These are phyloP conservation scores for Auricularia heimuer DNA, from an alignment of 768 basidiomycete genomes.

Conservation along the genomic window DNA sequence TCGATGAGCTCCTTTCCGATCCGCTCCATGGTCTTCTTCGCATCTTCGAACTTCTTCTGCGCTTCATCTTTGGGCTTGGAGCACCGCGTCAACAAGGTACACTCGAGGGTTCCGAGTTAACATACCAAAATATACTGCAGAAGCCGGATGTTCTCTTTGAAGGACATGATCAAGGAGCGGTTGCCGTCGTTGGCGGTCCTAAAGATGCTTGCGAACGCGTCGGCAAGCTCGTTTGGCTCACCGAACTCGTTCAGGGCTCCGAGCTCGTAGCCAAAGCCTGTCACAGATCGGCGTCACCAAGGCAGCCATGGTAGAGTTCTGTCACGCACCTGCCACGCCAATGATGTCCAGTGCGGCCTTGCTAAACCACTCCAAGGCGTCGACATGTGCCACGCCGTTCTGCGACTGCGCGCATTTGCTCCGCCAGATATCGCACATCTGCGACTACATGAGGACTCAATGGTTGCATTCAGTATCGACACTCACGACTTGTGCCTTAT, in stretches of 20 bases:
- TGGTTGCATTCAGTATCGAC: background rate
- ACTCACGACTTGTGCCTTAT: constrained; percentile 41
- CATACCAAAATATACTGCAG: background rate
- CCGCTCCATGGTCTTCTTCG: constrained; percentile 11
- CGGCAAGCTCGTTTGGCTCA: constrained; percentile 19
- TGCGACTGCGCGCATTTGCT: background rate
- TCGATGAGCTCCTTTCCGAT: constrained; percentile 21
- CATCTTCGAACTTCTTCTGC: background rate
- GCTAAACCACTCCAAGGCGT: constrained; percentile 7
- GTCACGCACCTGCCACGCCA: constrained; percentile 13
- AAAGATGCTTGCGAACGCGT: constrained; percentile 22
- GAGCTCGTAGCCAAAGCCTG: constrained; percentile 28
- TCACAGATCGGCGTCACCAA: background rate
- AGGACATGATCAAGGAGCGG: background rate
- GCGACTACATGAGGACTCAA: background rate
- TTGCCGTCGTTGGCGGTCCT: background rate
- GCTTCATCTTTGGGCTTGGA: background rate
- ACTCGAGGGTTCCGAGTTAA: background rate
- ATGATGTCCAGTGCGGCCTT: constrained; percentile 17
- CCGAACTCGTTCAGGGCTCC: constrained; percentile 18
- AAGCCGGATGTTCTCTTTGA: background rate
- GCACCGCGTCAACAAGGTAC: background rate
- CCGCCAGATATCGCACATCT: constrained; percentile 17
- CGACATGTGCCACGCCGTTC: background rate
- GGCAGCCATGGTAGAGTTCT: too few species aligned